These are phyloP conservation scores for Trichosporon sp. DNA, from an alignment of 1,284 basidiomycete species.

Conservation along the genomic window DNA sequence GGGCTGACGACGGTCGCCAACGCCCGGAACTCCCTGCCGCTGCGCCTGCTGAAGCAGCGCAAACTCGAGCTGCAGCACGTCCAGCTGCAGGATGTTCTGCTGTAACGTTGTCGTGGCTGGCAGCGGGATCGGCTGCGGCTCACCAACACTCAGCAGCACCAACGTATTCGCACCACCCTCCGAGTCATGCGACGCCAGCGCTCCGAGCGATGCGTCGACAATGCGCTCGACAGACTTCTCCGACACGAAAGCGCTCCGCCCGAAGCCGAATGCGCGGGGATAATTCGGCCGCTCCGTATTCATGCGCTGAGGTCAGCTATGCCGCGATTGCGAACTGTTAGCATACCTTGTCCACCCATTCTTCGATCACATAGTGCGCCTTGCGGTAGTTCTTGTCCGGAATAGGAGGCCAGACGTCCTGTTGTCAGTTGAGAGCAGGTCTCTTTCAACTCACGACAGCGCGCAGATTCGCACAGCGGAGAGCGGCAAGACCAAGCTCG, in stretches of 20 bases:
- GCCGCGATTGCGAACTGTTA: background rate
- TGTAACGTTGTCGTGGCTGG: constrained; percentile 54
- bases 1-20: constrained; percentile 33
- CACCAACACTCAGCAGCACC: constrained; percentile 66
- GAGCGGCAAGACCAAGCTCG: constrained; percentile 74
- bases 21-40: constrained; percentile 29
- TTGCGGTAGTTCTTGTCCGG: constrained; percentile 75
- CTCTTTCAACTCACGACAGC: constrained; percentile 50
- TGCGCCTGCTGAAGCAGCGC: constrained; percentile 40
- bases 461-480: constrained; percentile 66
- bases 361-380: constrained; percentile 70
- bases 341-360: constrained; percentile 70
- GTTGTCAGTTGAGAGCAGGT: constrained; percentile 4
- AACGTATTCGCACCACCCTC: constrained; percentile 66
- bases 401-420: constrained; percentile 74
- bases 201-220: constrained; percentile 66
- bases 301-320: constrained; percentile 26
- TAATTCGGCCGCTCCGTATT: constrained; percentile 40
- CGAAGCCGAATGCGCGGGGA: constrained; percentile 54
- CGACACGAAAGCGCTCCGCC: constrained; percentile 64
- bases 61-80: constrained; percentile 51
- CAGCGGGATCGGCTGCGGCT: constrained; percentile 29
- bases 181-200: constrained; percentile 67
- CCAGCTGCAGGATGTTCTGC: constrained; percentile 65
- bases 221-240: constrained; percentile 65